Conservation (phyloP, 176 grass and related monocot genomes). For the Areca catechu region DNA sequence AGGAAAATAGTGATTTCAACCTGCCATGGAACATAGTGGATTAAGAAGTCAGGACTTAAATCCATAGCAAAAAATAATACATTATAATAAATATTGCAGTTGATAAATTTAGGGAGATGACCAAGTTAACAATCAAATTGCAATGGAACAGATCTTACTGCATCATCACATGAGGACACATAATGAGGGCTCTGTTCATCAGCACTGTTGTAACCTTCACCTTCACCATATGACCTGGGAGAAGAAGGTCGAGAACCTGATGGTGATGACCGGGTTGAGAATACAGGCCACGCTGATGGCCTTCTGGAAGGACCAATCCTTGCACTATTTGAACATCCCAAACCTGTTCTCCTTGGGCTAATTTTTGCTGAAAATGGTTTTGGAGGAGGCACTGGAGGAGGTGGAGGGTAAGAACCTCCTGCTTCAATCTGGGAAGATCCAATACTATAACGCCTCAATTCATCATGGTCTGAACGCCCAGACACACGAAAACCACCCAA, state of each 20-base stretch:
- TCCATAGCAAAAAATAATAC: too few relatives aligned
- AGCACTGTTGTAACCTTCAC: slow-evolving; percentile 96
- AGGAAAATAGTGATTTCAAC: too few relatives aligned
- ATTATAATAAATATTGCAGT: too few relatives aligned
- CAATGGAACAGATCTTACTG: slow-evolving; percentile 47
- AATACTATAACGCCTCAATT: slow-evolving; percentile 18
- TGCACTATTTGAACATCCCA: slow-evolving; percentile 40
- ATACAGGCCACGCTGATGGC: slow-evolving; percentile 47
- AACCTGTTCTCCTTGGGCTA: slow-evolving; percentile 52
- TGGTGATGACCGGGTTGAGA: slow-evolving; percentile 42
- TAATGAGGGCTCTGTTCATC: slow-evolving; percentile 87
- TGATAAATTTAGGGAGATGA: too few relatives aligned
- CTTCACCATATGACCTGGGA: slow-evolving; percentile 68
- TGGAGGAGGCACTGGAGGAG: slow-evolving; percentile 68
- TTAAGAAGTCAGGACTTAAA: too few relatives aligned
- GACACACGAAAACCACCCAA: slow-evolving; percentile 26
- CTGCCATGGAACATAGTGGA: too few relatives aligned
- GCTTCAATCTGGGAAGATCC: slow-evolving; percentile 32
- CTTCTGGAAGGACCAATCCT: slow-evolving; percentile 85
- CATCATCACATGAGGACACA: slow-evolving; percentile 51
- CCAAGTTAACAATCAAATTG: slow-evolving; percentile 4
- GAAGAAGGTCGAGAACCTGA: slow-evolving; percentile 84
- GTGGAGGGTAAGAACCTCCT: slow-evolving; percentile 51
- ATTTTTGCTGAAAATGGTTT: slow-evolving; percentile 40
- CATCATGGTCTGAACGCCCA: slow-evolving; percentile 37